Conservation (phyloP, 495 filamentous ascomycete genomes). For the Xylaria scruposa region DNA sequence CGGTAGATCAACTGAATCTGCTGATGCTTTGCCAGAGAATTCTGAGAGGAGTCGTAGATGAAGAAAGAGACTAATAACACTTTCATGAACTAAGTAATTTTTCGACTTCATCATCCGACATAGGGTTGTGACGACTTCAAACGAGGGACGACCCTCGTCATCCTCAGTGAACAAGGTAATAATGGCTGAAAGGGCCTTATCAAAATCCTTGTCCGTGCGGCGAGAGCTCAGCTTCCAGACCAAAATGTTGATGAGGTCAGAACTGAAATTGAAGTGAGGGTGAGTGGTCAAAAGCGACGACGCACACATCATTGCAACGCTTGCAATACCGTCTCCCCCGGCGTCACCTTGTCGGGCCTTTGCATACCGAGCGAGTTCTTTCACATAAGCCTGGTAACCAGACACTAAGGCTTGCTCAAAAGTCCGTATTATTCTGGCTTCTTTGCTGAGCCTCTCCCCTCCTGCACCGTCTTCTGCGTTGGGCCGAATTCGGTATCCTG, state of each 20-base stretch:
- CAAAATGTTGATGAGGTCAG: slow-evolving; percentile 84
- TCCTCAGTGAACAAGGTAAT: slow-evolving; percentile 85
- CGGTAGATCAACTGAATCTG: slow-evolving; percentile 69
- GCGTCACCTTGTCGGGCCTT: slow-evolving; percentile 51
- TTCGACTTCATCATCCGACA: slow-evolving; percentile 93
- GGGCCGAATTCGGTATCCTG: slow-evolving; percentile 92
- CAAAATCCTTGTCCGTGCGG: slow-evolving; percentile 71
- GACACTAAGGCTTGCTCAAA: slow-evolving; percentile 85
- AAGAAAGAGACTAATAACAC: slow-evolving; percentile 87
- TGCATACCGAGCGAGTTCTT: slow-evolving; percentile 69
- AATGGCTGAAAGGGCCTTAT: slow-evolving; percentile 79
- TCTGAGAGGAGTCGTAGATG: slow-evolving; percentile 87
- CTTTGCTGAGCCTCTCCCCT: slow-evolving; percentile 85
- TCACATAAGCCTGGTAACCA: slow-evolving; percentile 83
- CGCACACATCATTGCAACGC: slow-evolving; percentile 82
- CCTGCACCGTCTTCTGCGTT: slow-evolving; percentile 75
- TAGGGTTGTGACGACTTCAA: slow-evolving; percentile 84
- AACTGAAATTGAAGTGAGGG: slow-evolving; percentile 95
- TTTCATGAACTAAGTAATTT: slow-evolving; percentile 81
- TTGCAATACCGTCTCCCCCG: slow-evolving; percentile 56
- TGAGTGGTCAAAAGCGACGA: slow-evolving; percentile 78
- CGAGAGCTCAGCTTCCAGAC: slow-evolving; percentile 78
- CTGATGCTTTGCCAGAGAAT: slow-evolving; percentile 81
- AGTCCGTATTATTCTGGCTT: slow-evolving; percentile 77
- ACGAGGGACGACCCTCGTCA: slow-evolving; percentile 83